Evolutionary conservation across 1,284 basidiomycete genomes (phyloP).

Genomic region (Sanguinoderma infundibulare): DNA sequence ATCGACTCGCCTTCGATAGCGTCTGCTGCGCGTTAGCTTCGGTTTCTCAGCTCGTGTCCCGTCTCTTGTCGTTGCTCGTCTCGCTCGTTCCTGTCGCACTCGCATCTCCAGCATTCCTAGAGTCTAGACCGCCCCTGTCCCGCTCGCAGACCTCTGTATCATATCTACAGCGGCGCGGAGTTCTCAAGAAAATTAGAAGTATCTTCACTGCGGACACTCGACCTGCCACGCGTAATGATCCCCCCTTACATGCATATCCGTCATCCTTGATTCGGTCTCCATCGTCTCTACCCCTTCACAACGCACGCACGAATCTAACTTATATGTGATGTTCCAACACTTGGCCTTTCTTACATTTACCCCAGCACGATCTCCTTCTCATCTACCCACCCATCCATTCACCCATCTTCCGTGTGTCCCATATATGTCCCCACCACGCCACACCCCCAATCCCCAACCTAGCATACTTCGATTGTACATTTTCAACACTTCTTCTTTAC

Average conservation of each 20-base stretch:
- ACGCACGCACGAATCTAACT: background rate
- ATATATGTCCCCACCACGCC: background rate
- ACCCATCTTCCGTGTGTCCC: background rate
- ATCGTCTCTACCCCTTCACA: background rate
- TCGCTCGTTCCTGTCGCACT: background rate
- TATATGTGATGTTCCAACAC: background rate
- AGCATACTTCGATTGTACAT: background rate
- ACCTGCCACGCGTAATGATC: slow-evolving; percentile 6
- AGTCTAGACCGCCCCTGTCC: background rate
- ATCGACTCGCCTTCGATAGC: slow-evolving; percentile 21
- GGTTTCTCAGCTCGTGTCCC: background rate
- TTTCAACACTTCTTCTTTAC: background rate
- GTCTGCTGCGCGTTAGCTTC: slow-evolving; percentile 18
- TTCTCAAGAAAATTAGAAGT: slow-evolving; percentile 1
- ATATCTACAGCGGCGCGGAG: background rate
- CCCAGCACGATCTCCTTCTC: background rate
- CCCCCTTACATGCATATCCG: background rate
- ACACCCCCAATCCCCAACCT: background rate
- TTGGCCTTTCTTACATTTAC: background rate
- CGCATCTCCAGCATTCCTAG: background rate
- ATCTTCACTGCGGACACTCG: slow-evolving; percentile 5
- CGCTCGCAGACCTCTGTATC: background rate
- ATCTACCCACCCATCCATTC: background rate
- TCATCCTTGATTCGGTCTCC: background rate
- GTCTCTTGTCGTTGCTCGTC: background rate